Base-by-base conservation (phyloP, 2,329 filamentous ascomycete genomes). In the Lachnellula subtilissima region DNA sequence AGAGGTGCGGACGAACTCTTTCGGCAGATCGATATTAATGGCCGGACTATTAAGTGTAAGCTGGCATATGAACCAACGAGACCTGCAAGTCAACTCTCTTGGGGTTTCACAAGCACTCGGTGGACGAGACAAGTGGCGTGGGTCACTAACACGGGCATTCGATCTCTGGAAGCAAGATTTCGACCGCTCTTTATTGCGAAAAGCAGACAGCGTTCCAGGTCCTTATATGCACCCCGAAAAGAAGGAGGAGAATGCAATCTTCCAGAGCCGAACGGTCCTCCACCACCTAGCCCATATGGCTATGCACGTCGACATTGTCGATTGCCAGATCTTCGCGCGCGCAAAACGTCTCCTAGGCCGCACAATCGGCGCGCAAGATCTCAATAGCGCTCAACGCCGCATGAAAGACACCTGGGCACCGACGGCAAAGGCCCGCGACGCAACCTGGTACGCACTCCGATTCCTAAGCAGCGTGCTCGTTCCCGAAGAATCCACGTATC, bases 21-120 rank as follows among this genome's bases (percentile, higher is more conserved):
- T 97, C 69, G 94, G 93, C 1, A 85, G 94, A 40, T 94, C 89
- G 2, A 91, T 96, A 46, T 78, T 99, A 51, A 97, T 97, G 91
- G 88, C 93, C 1, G 94, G 94, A 0, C 75, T 99, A 28, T 77
- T 97, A 23, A 97, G 91, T 63, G 91, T 97, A 32, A 94, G 89
- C 68, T 97, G 91, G 90, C 93, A 97, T 71, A 93, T 97, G 88
- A 94, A 96, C 69, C 92, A 97, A 71, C 84, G 93, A 67, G 94
- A 97, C 70, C 81, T 97, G 14, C 93, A 97, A 74, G 88, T 96
- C 56, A 93, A 87, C 69, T 91, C 91, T 0, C 79, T 97, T 0
- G 91, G 83, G 12, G 89, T 92, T 11, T 84, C 85, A 0, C 85
- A 87, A 64, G 86, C 90, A 0, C 80, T 96, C 1, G 93, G 93